phyloP scores from a whole-genome alignment of 2,329 filamentous ascomycete species.

The Cercospora sp. region DNA sequence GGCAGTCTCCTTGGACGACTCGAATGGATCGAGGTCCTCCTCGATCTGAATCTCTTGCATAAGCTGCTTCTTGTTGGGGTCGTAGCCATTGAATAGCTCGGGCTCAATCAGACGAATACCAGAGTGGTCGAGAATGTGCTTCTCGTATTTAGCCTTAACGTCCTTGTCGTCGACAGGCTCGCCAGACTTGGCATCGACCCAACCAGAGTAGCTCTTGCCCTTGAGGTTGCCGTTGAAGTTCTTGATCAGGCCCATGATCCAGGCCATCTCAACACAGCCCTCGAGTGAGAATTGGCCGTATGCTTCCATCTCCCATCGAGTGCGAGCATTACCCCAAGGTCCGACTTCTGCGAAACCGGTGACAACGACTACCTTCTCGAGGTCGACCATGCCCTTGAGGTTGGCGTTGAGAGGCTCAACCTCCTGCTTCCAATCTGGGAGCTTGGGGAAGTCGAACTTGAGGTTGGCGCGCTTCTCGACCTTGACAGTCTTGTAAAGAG shows the following conservation, averaged over 20 bases:
- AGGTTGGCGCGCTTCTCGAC: slow-evolving; percentile 95
- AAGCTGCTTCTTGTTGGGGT: slow-evolving; percentile 97
- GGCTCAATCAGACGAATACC: slow-evolving; percentile 98
- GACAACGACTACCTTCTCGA: slow-evolving; percentile 96
- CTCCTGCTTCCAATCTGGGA: slow-evolving; percentile 95
- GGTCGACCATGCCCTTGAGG: slow-evolving; percentile 96
- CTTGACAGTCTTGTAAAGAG: slow-evolving; percentile 89
- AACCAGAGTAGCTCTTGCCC: slow-evolving; percentile 93
- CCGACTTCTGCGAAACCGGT: slow-evolving; percentile 95
- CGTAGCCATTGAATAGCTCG: slow-evolving; percentile 93
- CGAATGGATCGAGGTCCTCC: slow-evolving; percentile 95
- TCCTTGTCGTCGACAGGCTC: slow-evolving; percentile 98
- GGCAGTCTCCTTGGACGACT: slow-evolving; percentile 94
- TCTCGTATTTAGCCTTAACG: slow-evolving; percentile 96
- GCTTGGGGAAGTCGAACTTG: slow-evolving; percentile 90
- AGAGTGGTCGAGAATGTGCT: slow-evolving; percentile 90
- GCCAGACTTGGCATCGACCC: slow-evolving; percentile 90
- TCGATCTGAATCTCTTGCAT: slow-evolving; percentile 97
- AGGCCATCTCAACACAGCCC: slow-evolving; percentile 98
- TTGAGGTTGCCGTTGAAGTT: slow-evolving; percentile 97
- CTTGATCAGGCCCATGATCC: slow-evolving; percentile 99
- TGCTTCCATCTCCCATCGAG: slow-evolving; percentile 99
- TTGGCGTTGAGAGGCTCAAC: slow-evolving; percentile 83
- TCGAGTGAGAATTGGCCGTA: slow-evolving; percentile 95
- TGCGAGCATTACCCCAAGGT: slow-evolving; percentile 97